Conservation (phyloP, 2,329 filamentous ascomycete genomes). For the Emergomyces africanus region DNA sequence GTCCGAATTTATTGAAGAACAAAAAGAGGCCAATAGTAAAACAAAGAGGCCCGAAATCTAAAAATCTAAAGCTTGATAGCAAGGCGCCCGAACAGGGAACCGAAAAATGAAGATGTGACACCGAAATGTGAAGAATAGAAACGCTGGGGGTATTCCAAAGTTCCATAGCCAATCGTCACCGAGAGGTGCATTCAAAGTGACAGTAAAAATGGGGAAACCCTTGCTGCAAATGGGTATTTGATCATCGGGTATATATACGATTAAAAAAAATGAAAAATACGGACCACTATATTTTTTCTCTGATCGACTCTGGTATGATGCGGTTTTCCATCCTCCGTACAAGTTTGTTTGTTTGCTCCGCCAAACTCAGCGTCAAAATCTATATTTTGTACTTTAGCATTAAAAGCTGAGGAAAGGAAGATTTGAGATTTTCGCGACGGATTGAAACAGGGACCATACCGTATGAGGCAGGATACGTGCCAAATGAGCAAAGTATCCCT, state of each 20-base stretch:
- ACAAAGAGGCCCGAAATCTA: background rate
- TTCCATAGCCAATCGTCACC: background rate
- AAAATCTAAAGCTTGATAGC: background rate
- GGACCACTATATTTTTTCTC: slow-evolving; percentile 32
- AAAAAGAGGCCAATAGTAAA: background rate
- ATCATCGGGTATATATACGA: background rate
- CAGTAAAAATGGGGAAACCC: background rate
- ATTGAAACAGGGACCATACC: slow-evolving; percentile 27
- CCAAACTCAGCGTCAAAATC: slow-evolving; percentile 82
- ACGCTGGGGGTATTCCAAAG: background rate
- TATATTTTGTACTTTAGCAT: slow-evolving; percentile 15
- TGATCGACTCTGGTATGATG: slow-evolving; percentile 36
- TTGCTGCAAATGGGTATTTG: background rate
- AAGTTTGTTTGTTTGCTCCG: slow-evolving; percentile 93
- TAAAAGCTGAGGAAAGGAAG: background rate
- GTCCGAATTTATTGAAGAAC: background rate
- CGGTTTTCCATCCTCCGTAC: slow-evolving; percentile 64
- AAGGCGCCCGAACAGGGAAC: background rate
- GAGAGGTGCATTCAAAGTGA: background rate
- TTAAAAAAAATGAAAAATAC: background rate
- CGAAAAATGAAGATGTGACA: background rate
- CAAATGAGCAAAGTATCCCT: slow-evolving; percentile 91
- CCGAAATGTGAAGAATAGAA: background rate
- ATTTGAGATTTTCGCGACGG: slow-evolving; percentile 13
- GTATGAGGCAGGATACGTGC: slow-evolving; percentile 92